phyloP scores from a whole-genome alignment of 2,329 filamentous ascomycete genomes.

The Aureobasidium musti region DNA sequence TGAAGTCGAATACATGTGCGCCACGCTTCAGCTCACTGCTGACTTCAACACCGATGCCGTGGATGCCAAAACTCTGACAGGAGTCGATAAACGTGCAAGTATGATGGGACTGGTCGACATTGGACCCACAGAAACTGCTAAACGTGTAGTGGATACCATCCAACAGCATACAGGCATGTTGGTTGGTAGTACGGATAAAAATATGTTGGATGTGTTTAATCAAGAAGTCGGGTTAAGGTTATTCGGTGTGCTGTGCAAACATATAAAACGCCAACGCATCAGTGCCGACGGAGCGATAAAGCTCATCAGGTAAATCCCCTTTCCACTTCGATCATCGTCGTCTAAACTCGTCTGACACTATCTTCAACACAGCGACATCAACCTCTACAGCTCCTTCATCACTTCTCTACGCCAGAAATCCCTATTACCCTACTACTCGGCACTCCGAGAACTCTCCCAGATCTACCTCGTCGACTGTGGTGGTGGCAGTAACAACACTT shows the following conservation, averaged over 20 bases:
- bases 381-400: slow-evolving; percentile 85
- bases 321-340: not conserved
- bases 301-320: slow-evolving; percentile 65
- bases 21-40: slow-evolving; percentile 78
- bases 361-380: slow-evolving; percentile 71
- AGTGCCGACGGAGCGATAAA: slow-evolving; percentile 86
- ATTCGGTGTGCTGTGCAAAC: slow-evolving; percentile 91
- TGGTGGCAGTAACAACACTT: slow-evolving; percentile 36
- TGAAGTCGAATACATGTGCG: slow-evolving; percentile 93
- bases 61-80: slow-evolving; percentile 34
- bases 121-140: slow-evolving; percentile 77
- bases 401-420: slow-evolving; percentile 78
- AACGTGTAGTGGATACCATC: slow-evolving; percentile 79
- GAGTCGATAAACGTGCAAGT: slow-evolving; percentile 37
- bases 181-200: slow-evolving; percentile 92
- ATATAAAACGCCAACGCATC: slow-evolving; percentile 93
- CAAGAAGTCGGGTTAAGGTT: slow-evolving; percentile 93
- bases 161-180: slow-evolving; percentile 90
- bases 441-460: slow-evolving; percentile 87
- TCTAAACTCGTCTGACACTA: not conserved
- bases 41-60: slow-evolving; percentile 71
- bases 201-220: slow-evolving; percentile 97
- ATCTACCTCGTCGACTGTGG: slow-evolving; percentile 81
- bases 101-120: slow-evolving; percentile 52
- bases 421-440: slow-evolving; percentile 85